A percentile compares a stretch with the other conserved stretches of the same genome.
These are phyloP conservation scores for Gastrolobium villosum DNA, from an alignment of 306 rosid genomes.

Conservation along the genomic window DNA sequence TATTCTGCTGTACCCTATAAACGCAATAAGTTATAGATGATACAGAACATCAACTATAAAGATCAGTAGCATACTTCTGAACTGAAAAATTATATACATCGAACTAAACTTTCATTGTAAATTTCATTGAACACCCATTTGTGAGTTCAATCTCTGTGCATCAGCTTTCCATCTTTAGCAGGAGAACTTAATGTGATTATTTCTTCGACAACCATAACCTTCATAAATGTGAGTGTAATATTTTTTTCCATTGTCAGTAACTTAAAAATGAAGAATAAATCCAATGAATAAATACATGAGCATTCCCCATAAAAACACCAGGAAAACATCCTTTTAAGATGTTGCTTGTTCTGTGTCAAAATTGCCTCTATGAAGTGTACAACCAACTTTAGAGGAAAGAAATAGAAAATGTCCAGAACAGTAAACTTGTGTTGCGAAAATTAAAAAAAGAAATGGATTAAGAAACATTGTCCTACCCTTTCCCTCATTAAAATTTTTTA, in stretches of 20 bases:
- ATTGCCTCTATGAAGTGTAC: conserved; percentile 3
- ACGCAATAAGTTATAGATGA: neutral
- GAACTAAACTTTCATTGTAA: too few relatives aligned
- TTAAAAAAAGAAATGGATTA: conserved; percentile 17
- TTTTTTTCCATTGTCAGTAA: neutral
- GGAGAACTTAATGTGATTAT: too few relatives aligned
- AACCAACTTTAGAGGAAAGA: conserved; percentile 53
- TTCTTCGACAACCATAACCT: too few relatives aligned
- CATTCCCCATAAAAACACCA: too few relatives aligned
- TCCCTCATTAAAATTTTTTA: too few relatives aligned
- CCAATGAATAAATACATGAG: conserved; percentile 16
- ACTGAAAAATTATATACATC: too few relatives aligned
- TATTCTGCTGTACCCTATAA: neutral
- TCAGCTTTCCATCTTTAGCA: neutral
- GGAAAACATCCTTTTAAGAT: too few relatives aligned
- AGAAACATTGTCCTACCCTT: too few relatives aligned
- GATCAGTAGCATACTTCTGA: conserved; percentile 4
- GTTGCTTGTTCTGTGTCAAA: neutral
- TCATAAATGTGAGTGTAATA: neutral
- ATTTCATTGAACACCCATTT: neutral
- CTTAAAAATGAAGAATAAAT: conserved; percentile 31
- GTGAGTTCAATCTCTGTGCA: conserved; percentile 29
- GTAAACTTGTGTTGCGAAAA: neutral
- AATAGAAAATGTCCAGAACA: conserved; percentile 51
- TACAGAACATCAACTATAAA: neutral